phyloP scores from a whole-genome alignment of 129 eudicot species.

The Escallonia rubra region DNA sequence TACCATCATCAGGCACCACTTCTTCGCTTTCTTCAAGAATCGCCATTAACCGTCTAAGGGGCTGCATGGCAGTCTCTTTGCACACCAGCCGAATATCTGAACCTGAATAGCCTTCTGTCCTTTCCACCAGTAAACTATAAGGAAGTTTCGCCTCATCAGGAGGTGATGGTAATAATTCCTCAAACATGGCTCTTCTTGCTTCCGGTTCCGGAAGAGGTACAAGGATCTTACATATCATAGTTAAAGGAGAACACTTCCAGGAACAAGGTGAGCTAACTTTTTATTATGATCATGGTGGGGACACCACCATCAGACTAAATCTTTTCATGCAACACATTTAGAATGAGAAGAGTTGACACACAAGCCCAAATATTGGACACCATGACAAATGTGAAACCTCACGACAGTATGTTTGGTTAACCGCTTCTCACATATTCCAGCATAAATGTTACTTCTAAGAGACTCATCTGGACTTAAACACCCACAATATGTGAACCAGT shows the following conservation, averaged over 20 bases:
- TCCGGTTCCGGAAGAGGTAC: conserved; percentile 97
- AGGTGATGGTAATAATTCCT: conserved; percentile 60
- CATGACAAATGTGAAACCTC: too few species aligned
- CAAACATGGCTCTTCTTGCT: conserved; percentile 88
- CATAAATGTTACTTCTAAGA: too few species aligned
- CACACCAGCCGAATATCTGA: conserved; percentile 90
- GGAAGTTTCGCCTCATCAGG: conserved; percentile 56
- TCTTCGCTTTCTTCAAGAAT: conserved; percentile 62
- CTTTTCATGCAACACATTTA: too few species aligned
- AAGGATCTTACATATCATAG: conserved; percentile 58
- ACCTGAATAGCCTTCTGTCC: conserved; percentile 83
- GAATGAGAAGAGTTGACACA: too few species aligned
- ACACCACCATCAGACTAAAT: too few species aligned
- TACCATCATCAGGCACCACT: conserved; percentile 85
- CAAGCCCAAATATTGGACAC: too few species aligned
- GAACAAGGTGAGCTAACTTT: background rate
- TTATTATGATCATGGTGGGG: background rate
- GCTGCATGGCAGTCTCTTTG: conserved; percentile 99
- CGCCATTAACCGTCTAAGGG: conserved; percentile 83
- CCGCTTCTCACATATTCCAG: too few species aligned
- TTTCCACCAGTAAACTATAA: conserved; percentile 73
- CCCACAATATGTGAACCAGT: too few species aligned
- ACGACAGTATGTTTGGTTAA: too few species aligned
- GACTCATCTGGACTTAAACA: too few species aligned
- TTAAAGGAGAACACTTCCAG: conserved; percentile 14